Evolutionary conservation across 805 yeast genomes (phyloP).

Genomic region (Jamesozyma lodderae): DNA sequence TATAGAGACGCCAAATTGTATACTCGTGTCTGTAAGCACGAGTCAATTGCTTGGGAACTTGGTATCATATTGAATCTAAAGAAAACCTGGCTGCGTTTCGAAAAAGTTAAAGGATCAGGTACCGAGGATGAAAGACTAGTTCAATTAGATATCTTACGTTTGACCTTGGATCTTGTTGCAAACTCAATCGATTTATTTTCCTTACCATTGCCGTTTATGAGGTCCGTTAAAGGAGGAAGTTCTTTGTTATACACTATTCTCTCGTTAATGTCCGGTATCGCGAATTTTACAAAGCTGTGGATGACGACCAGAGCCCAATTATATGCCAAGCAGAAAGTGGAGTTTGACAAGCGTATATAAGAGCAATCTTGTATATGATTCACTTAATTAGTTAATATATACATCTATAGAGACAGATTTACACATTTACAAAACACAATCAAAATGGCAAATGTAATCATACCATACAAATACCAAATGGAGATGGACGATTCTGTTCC

Average conservation of each 20-base stretch:
- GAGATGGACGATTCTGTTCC: slow-evolving; percentile 39
- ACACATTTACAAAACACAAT: background rate
- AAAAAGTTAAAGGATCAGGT: slow-evolving; percentile 9
- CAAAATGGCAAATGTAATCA: slow-evolving; percentile 16
- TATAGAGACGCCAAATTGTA: slow-evolving; percentile 21
- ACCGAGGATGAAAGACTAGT: background rate
- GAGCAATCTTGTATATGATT: background rate
- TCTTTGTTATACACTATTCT: slow-evolving; percentile 1
- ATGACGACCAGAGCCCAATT: background rate
- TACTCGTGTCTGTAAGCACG: slow-evolving; percentile 43
- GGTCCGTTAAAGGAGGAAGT: background rate
- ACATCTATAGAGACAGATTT: too few species aligned
- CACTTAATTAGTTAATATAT: too few species aligned
- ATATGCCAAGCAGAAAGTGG: too few species aligned
- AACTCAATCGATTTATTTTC: background rate
- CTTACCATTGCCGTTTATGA: background rate
- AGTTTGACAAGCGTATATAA: too few species aligned
- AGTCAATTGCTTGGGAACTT: slow-evolving; percentile 59
- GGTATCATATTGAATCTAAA: slow-evolving; percentile 52
- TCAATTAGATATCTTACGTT: background rate
- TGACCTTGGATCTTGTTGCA: background rate
- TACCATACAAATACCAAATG: slow-evolving; percentile 31
- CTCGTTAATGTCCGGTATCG: slow-evolving; percentile 1
- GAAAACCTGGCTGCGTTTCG: slow-evolving; percentile 34
- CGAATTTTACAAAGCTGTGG: slow-evolving; percentile 1